Evolutionary conservation across 805 yeast species (phyloP).

Genomic region (Saturnispora quitensis): DNA sequence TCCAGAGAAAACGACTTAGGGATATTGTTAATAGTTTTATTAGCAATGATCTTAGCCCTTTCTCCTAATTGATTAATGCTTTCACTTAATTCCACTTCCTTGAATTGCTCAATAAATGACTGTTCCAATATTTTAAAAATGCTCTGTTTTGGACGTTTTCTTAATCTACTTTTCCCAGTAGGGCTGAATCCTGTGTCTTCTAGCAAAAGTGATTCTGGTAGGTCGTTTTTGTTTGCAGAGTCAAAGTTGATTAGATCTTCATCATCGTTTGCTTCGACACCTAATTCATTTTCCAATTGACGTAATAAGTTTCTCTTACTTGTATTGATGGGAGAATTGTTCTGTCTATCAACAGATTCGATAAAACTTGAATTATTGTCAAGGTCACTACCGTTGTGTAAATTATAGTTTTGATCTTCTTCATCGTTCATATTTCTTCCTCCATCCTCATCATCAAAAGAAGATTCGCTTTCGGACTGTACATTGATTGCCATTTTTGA

Average conservation of each 20-base stretch:
- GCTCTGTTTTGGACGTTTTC: constrained; percentile 5
- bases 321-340: background rate
- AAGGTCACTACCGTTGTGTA: background rate
- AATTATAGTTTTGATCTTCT: background rate
- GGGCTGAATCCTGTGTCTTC: constrained; percentile 10
- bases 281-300: constrained; percentile 20
- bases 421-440: background rate
- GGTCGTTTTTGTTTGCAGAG: background rate
- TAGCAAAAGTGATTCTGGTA: constrained; percentile 22
- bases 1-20: constrained; percentile 15
- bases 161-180: background rate
- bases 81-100: constrained; percentile 17
- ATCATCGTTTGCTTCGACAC: constrained; percentile 15
- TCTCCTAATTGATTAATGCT: constrained; percentile 19
- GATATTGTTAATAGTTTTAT: constrained; percentile 18
- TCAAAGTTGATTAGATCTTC: background rate
- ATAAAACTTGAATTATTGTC: background rate
- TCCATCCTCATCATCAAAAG: background rate
- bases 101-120: constrained; percentile 14
- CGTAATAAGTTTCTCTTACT: constrained; percentile 16
- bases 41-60: constrained; percentile 22
- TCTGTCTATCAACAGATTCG: background rate
- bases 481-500: constrained; percentile 19
- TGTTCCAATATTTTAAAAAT: constrained; percentile 9
- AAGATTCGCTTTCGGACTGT: constrained; percentile 21